Percentiles rank a stretch among this genome's conserved stretches.
Conservation (phyloP, 345 rosid genomes). For the Geranium brycei region DNA sequence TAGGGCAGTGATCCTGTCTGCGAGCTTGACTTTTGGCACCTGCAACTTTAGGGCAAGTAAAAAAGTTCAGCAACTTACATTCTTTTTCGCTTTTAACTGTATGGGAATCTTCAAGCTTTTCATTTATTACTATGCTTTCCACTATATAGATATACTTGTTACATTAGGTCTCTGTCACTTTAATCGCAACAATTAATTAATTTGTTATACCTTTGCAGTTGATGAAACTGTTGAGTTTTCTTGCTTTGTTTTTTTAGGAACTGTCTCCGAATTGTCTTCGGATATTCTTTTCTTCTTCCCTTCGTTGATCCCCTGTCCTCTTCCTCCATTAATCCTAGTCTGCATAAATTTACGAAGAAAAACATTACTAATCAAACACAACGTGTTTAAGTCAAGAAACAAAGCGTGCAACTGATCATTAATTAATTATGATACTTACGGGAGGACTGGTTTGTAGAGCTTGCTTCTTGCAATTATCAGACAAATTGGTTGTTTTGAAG, state of each 20-base stretch:
- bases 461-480: slow-evolving; percentile 39
- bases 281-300: slow-evolving; percentile 50
- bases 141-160: too few species aligned
- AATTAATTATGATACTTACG: slow-evolving; percentile 17
- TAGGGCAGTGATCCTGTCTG: slow-evolving; percentile 73
- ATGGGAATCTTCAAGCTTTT: too few species aligned
- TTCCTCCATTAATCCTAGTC: slow-evolving; percentile 18
- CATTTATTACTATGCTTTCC: too few species aligned
- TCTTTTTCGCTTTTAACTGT: neutral
- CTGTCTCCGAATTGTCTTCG: slow-evolving; percentile 37
- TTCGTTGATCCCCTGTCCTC: slow-evolving; percentile 35
- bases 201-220: slow-evolving; percentile 40
- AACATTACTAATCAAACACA: neutral
- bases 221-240: slow-evolving; percentile 44
- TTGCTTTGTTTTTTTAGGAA: slow-evolving; percentile 39
- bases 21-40: slow-evolving; percentile 73
- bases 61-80: neutral
- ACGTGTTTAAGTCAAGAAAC: too few species aligned
- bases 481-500: slow-evolving; percentile 31
- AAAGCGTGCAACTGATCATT: too few species aligned
- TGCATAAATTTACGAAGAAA: slow-evolving; percentile 10
- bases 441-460: slow-evolving; percentile 26
- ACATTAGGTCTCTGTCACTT: too few species aligned
- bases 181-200: too few species aligned
- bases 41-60: slow-evolving; percentile 24